phyloP scores from a whole-genome alignment of 2,329 filamentous ascomycete species.

The Ophiostoma ips region DNA sequence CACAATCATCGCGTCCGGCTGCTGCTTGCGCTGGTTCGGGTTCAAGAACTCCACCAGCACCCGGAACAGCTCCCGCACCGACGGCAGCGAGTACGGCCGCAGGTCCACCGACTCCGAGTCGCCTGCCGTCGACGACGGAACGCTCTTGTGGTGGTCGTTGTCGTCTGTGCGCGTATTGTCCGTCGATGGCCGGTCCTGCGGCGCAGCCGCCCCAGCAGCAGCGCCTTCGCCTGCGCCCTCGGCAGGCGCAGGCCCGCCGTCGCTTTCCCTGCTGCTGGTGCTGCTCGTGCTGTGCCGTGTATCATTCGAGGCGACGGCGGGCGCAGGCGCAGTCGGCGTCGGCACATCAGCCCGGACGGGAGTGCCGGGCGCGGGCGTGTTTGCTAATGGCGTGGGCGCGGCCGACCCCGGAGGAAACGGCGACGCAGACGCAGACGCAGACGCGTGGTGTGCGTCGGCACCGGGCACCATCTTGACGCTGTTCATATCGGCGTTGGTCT shows the following conservation, averaged over 20 bases:
- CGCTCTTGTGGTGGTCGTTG: slow-evolving; percentile 10
- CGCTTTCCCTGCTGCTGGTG: slow-evolving; percentile 2
- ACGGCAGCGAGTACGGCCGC: slow-evolving; percentile 83
- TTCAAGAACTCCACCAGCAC: slow-evolving; percentile 89
- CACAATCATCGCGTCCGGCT: slow-evolving; percentile 89
- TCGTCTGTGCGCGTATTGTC: slow-evolving; percentile 6
- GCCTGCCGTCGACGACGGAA: slow-evolving; percentile 14
- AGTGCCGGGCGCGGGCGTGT: background rate
- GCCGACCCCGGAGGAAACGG: slow-evolving; percentile 8
- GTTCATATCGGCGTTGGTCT: slow-evolving; percentile 54
- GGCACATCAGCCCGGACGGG: background rate
- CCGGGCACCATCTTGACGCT: slow-evolving; percentile 74
- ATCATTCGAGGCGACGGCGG: background rate
- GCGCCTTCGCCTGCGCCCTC: too few species aligned
- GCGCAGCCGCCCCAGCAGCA: background rate
- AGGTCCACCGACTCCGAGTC: slow-evolving; percentile 41
- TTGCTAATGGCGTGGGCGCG: slow-evolving; percentile 7
- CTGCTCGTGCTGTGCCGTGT: background rate
- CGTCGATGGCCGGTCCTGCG: background rate
- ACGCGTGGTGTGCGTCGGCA: slow-evolving; percentile 30
- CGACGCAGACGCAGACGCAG: too few species aligned
- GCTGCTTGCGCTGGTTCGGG: slow-evolving; percentile 81
- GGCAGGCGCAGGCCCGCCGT: background rate
- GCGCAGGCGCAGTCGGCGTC: background rate
- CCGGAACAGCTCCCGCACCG: slow-evolving; percentile 85